Evolutionary conservation across 2,329 filamentous ascomycete genomes (phyloP), one percentile per base, ranked within the genome.

Genomic region (Aspergillus candidus): DNA sequence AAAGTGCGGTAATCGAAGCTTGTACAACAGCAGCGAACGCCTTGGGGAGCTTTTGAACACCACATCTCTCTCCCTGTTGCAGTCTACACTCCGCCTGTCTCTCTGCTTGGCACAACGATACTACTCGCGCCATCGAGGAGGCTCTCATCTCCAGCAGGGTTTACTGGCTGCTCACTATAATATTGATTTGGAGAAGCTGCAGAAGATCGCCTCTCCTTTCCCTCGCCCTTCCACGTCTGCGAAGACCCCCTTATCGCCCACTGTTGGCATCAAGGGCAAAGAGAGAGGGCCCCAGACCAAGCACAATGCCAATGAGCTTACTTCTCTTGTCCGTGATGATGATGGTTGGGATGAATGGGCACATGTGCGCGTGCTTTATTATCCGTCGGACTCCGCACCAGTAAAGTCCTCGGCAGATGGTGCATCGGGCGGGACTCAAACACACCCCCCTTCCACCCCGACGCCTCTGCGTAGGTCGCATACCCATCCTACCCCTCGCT

Each of bases 1-100:
- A 63, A 93, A 95, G 63, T 98, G 93, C 67, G 93, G 91, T 47
- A 98, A 98, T 62, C 79, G 94, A 55, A 96, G 90, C 70, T 83
- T 98, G 57, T 98, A 97, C 66, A 88, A 85, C 48, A 98, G 93
- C 72, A 97, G 91, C 64, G 77, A 84, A 53, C 87, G 94, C 57
- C 73, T 98, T 49, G 93, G 91, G 62, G 84, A 90, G 61, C 77
- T 98, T 33, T 78, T 98, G 47, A 88, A 96, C 66, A 91, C 86
- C 35, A 91, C 88, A 3, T 90, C 86, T 17, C 75, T 91, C 45
- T 79, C 82, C 22, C 76, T 98, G 38, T 75, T 98, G 42, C 82
- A 86, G 59, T 78, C 79, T 27, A 85, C 88, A 7, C 77, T 98
- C 34, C 82, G 86, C 51, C 80, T 98, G 48, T 83, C 84, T 27